Base-by-base conservation (phyloP, 345 rosid genomes). In the Reutealis trisperma region DNA sequence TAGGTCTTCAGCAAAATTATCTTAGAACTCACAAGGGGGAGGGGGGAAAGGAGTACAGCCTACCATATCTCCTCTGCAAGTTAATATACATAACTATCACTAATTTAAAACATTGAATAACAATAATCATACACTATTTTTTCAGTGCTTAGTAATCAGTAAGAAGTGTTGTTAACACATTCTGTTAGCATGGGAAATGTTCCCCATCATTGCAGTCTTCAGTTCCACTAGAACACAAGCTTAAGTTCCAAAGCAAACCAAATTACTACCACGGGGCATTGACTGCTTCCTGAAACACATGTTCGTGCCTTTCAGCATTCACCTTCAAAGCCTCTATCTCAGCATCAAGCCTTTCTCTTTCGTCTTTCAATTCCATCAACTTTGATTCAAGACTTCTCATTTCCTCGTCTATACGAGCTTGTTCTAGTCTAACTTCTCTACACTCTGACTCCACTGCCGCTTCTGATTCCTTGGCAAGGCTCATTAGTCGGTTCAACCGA, bases 181-280 rank as follows among this genome's bases (percentile, higher is more conserved):
- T 13, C 61, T n/a, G 49, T 49, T 70, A 69, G 41, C 44, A 47
- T 49, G 57, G 52, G 77, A 37, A 54, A 42, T 62, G 59, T 52
- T 57, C 58, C 57, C 71, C 63, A 2, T 64, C 58, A 5, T 25
- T 18, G 52, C 14, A 47, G 13, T 22, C 44, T 41, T 42, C 41
- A 37, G 4, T 37, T 37, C 41, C 41, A 37, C 9, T 32, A 11
- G 10, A 16, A 19, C 30, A 37, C 34, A 32, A 21, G 1, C 16
- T 27, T 24, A 9, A 13, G 19, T 63, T 41, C 30, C 22, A 13
- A 10, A 47, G 15, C 13, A 30, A 45, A 27, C 37, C 24, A 24
- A 49, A 14, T 32, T 71, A 63, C 61, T 60, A 88, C 90, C 89
- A 85, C 1, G 88, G 85, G 4, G 85, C 80, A 37, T 32, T 67